Conservation (phyloP, 176 grass and related monocot genomes). For the Hyparrhenia diplandra region DNA sequence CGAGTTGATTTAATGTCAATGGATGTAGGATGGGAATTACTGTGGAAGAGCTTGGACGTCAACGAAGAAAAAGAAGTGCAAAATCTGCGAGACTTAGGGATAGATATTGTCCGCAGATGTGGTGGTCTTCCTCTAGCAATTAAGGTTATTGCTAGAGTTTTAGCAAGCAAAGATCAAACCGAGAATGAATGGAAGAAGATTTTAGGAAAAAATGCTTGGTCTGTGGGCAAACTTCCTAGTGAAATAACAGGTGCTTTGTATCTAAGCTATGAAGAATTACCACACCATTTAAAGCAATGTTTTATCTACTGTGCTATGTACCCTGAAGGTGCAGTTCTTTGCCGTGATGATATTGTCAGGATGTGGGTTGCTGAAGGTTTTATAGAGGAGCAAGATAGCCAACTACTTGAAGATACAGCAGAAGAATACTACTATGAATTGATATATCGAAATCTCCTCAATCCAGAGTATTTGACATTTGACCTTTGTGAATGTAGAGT, state of each 20-base stretch:
- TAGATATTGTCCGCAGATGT: too few species aligned
- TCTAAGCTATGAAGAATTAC: slow-evolving; percentile 38
- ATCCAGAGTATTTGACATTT: too few species aligned
- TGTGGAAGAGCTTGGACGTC: too few species aligned
- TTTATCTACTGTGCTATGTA: neutral
- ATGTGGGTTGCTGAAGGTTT: slow-evolving; percentile 34
- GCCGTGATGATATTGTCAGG: neutral
- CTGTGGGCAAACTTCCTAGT: neutral
- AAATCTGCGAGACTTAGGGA: too few species aligned
- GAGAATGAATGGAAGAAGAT: slow-evolving; percentile 35
- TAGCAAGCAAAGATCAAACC: slow-evolving; percentile 1
- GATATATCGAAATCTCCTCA: too few species aligned
- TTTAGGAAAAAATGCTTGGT: slow-evolving; percentile 39
- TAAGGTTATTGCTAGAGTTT: neutral
- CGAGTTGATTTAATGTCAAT: too few species aligned
- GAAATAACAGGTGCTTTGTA: slow-evolving; percentile 29
- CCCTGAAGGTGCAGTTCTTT: neutral
- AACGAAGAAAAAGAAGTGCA: too few species aligned
- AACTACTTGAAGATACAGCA: slow-evolving; percentile 25
- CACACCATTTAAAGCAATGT: slow-evolving; percentile 1
- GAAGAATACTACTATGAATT: too few species aligned
- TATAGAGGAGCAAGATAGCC: neutral
- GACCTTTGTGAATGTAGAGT: too few species aligned
- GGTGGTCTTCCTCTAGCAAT: too few species aligned
- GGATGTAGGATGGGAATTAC: too few species aligned